Conservation (phyloP, 345 rosid genomes). For the Salix caprea region DNA sequence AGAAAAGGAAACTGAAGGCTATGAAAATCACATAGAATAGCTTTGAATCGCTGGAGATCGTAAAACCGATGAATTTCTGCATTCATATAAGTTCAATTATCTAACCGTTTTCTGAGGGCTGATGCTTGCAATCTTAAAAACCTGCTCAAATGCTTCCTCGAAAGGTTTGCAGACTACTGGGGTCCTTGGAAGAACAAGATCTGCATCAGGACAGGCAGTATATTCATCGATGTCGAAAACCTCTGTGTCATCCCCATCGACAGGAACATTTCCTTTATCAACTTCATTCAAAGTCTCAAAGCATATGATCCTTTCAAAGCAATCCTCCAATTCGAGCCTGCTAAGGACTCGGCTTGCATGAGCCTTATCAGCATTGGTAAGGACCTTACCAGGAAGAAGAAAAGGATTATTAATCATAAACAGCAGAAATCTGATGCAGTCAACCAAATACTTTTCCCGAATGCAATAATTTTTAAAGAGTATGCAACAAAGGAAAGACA, state of each 20-base stretch:
- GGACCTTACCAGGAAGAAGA: conserved; percentile 40
- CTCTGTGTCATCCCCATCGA: conserved; percentile 36
- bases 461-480: not conserved
- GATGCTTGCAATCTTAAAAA: conserved; percentile 54
- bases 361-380: conserved; percentile 79
- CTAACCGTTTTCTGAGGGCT: conserved; percentile 67
- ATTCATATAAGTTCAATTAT: not conserved
- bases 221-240: conserved; percentile 49
- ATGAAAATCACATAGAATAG: too few species aligned
- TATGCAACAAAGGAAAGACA: not conserved
- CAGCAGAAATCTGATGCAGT: not conserved
- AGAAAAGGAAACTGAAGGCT: not conserved
- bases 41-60: too few species aligned
- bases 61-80: not conserved
- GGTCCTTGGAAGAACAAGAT: conserved; percentile 53
- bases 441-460: not conserved
- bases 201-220: conserved; percentile 5
- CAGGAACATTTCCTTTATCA: conserved; percentile 29
- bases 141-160: conserved; percentile 51
- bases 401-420: not conserved
- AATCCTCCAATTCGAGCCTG: conserved; percentile 77
- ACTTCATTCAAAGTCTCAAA: conserved; percentile 77
- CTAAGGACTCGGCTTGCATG: conserved; percentile 63
- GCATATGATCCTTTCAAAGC: conserved; percentile 83
- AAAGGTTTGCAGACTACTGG: conserved; percentile 76